Conservation (phyloP, 2,329 filamentous ascomycete species). For the Exophiala lecanii-corni region DNA sequence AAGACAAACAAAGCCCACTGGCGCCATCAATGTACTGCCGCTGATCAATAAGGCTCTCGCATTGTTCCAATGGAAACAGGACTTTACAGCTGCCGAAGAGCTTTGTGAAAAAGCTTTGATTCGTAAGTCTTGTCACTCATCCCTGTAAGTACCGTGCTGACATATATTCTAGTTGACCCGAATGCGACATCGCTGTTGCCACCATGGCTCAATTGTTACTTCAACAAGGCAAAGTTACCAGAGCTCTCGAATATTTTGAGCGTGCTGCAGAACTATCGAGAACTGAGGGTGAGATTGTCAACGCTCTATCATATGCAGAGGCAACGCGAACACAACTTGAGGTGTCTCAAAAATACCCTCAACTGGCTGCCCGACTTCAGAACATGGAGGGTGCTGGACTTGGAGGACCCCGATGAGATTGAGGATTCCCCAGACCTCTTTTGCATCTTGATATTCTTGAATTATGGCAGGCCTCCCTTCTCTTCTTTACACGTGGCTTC, state of each 20-base stretch:
- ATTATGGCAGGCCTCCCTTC: conserved; percentile 15
- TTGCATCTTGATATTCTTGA: conserved; percentile 5
- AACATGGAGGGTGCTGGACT: conserved; percentile 45
- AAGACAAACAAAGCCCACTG: conserved; percentile 82
- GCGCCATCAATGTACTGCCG: conserved; percentile 90
- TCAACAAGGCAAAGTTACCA: conserved; percentile 94
- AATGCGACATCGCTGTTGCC: conserved; percentile 97
- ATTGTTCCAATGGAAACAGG: conserved; percentile 97
- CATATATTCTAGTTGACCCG: conserved; percentile 70
- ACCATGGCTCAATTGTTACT: conserved; percentile 97
- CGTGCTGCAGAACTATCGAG: conserved; percentile 88
- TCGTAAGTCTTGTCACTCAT: conserved; percentile 56
- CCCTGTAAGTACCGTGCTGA: conserved; percentile 15
- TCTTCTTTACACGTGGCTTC: conserved; percentile 11
- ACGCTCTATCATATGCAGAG: conserved; percentile 93
- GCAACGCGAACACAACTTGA: conserved; percentile 94
- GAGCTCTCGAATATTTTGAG: conserved; percentile 95
- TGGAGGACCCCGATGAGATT: conserved; percentile 4
- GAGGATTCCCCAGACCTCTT: background rate
- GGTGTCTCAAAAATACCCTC: conserved; percentile 80
- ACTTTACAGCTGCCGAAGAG: conserved; percentile 90
- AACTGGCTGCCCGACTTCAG: conserved; percentile 68
- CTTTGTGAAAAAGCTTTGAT: conserved; percentile 96
- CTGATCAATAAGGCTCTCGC: conserved; percentile 98
- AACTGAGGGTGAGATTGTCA: conserved; percentile 93